phyloP scores from a whole-genome alignment of 768 basidiomycete species.

The Leccinellum albellum region DNA sequence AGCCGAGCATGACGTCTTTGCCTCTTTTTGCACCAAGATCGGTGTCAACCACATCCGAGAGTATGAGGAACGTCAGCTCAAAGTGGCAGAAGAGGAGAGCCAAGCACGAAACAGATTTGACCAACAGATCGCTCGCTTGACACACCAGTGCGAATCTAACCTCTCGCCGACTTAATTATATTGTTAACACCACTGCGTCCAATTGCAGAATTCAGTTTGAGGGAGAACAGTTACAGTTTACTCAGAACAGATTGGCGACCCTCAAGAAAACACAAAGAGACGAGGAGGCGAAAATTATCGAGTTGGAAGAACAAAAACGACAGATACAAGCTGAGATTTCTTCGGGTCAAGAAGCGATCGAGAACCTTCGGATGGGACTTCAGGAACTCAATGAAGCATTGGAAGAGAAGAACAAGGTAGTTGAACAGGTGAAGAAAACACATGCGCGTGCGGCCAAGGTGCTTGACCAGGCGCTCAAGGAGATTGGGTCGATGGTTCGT shows the following conservation, averaged over 20 bases:
- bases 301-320: slow-evolving; percentile 52
- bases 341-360: slow-evolving; percentile 52
- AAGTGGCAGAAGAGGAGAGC: slow-evolving; percentile 83
- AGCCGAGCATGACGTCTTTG: slow-evolving; percentile 81
- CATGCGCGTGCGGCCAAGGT: slow-evolving; percentile 67
- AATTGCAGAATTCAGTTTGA: slow-evolving; percentile 71
- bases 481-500: slow-evolving; percentile 75
- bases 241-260: slow-evolving; percentile 57
- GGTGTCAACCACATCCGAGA: slow-evolving; percentile 80
- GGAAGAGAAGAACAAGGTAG: slow-evolving; percentile 68
- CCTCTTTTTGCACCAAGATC: slow-evolving; percentile 74
- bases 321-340: slow-evolving; percentile 58
- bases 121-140: slow-evolving; percentile 80
- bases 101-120: slow-evolving; percentile 80
- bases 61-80: slow-evolving; percentile 89
- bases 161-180: neutral
- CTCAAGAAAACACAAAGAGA: slow-evolving; percentile 49
- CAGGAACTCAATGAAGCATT: slow-evolving; percentile 55
- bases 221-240: slow-evolving; percentile 62
- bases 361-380: slow-evolving; percentile 58
- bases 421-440: slow-evolving; percentile 74
- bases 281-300: slow-evolving; percentile 52
- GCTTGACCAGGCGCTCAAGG: slow-evolving; percentile 86
- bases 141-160: slow-evolving; percentile 65
- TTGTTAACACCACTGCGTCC: slow-evolving; percentile 4